phyloP scores from a whole-genome alignment of 345 rosid species.

The Camelina hispida region DNA sequence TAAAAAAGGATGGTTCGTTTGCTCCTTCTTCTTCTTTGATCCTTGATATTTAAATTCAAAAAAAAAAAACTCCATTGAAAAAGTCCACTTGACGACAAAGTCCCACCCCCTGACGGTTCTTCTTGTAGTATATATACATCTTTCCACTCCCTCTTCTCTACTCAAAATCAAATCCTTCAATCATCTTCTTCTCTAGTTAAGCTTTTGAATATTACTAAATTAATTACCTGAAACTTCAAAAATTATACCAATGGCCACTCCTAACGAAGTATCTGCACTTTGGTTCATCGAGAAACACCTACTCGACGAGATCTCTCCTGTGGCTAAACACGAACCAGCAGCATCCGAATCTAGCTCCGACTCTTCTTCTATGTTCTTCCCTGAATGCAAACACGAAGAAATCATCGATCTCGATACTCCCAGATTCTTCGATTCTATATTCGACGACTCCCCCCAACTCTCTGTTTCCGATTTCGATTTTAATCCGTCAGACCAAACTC shows the following conservation, averaged over 20 bases:
- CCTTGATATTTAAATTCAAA: too few relatives aligned
- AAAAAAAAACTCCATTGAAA: constrained; percentile 22
- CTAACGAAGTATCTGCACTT: constrained; percentile 53
- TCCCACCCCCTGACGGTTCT: background rate
- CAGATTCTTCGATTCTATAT: constrained; percentile 22
- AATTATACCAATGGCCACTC: constrained; percentile 39
- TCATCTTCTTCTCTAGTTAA: background rate
- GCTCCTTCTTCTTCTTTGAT: constrained; percentile 15
- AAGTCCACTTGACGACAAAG: constrained; percentile 35
- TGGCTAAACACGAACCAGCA: constrained; percentile 20
- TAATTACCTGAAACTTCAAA: too few relatives aligned
- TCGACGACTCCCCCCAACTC: constrained; percentile 35
- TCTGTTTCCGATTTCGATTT: constrained; percentile 20
- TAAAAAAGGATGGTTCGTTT: constrained; percentile 29
- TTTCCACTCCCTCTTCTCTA: constrained; percentile 42
- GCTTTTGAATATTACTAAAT: too few relatives aligned
- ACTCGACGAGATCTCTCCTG: constrained; percentile 57
- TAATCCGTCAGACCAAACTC: constrained; percentile 1
- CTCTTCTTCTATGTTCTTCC: constrained; percentile 39
- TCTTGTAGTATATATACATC: background rate
- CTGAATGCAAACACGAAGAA: constrained; percentile 48
- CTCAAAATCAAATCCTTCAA: constrained; percentile 36
- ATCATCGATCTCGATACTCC: constrained; percentile 52
- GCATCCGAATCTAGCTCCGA: constrained; percentile 36
- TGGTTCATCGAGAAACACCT: constrained; percentile 60